Percentiles rank a stretch among this genome's conserved stretches.
phyloP scores from a whole-genome alignment of 331 rosid species.

The Pyrus hybrid region DNA sequence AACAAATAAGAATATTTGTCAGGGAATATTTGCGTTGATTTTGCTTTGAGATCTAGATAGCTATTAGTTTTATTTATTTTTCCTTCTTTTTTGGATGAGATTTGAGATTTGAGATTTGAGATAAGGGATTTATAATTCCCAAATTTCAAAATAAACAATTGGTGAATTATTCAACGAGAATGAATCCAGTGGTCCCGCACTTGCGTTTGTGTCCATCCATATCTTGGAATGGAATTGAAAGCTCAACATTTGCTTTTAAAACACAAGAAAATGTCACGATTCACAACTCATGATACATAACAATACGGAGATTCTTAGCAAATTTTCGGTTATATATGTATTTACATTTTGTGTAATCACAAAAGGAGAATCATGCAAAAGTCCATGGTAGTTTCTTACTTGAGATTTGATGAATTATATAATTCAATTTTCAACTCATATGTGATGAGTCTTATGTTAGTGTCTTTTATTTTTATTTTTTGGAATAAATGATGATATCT shows the following conservation, averaged over 20 bases:
- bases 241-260: not conserved
- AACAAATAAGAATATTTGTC: not conserved
- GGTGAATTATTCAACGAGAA: conserved; percentile 13
- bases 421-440: too few relatives aligned
- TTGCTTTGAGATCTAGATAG: not conserved
- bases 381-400: too few relatives aligned
- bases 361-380: too few relatives aligned
- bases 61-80: not conserved
- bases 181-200: conserved; percentile 15
- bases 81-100: not conserved
- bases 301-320: too few relatives aligned
- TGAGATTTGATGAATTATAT: too few relatives aligned
- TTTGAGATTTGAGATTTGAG: not conserved
- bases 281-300: too few relatives aligned
- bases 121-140: not conserved
- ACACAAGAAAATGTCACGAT: not conserved
- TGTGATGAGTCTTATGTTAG: too few relatives aligned
- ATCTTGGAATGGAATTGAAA: not conserved
- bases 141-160: not conserved
- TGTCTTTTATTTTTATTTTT: too few relatives aligned
- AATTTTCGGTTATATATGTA: too few relatives aligned
- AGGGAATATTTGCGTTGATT: conserved; percentile 16
- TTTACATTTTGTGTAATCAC: too few relatives aligned
- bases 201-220: not conserved
- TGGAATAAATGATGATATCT: too few relatives aligned